These are phyloP conservation scores for Trichosanthes cucumerina DNA, from an alignment of 306 rosid genomes.

Conservation along the genomic window DNA sequence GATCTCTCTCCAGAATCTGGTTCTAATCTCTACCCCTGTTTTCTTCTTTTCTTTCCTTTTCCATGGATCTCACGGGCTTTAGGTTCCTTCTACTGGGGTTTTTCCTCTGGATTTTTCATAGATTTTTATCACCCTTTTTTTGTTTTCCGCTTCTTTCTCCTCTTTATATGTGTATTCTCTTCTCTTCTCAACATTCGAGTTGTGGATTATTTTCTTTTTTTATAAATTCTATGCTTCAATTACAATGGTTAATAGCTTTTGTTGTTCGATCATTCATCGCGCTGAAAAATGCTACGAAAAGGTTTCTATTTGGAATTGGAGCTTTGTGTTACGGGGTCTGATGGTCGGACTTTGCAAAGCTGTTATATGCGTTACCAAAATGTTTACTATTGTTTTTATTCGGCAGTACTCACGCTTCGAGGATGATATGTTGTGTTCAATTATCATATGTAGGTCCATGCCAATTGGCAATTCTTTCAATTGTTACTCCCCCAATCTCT, in stretches of 20 bases:
- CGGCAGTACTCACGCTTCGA: no score
- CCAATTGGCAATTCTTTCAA: background rate
- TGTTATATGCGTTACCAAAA: background rate
- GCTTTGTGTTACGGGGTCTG: background rate
- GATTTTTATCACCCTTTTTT: background rate
- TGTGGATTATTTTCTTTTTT: background rate
- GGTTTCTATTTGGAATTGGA: background rate
- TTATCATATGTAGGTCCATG: background rate
- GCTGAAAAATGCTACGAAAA: background rate
- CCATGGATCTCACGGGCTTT: constrained; percentile 4
- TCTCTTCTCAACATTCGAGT: background rate
- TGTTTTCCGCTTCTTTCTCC: background rate
- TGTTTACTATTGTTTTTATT: background rate
- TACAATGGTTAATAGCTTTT: background rate
- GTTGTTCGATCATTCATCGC: background rate
- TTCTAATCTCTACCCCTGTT: constrained; percentile 13
- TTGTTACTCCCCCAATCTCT: background rate
- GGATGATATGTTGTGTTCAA: background rate
- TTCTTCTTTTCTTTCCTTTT: background rate
- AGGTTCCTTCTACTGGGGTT: background rate
- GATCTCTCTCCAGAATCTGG: constrained; percentile 54
- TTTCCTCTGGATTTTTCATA: background rate
- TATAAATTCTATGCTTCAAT: background rate
- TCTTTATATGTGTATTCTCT: background rate
- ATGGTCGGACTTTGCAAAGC: background rate